Conservation (phyloP, 805 yeast species). For the Yamadazyma ubonensis region DNA sequence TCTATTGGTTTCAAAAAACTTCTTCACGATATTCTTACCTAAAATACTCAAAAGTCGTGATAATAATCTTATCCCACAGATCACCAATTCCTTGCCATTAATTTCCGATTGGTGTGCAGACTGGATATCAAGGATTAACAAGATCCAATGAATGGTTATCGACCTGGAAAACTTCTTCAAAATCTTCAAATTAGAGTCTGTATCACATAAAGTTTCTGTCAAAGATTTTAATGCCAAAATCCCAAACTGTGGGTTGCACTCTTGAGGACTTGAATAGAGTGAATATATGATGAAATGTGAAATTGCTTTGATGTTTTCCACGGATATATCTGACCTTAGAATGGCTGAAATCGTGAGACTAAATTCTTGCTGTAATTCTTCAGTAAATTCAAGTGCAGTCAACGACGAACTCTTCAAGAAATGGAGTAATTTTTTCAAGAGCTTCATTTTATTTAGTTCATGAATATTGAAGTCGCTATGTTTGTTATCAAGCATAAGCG, state of each 20-base stretch:
- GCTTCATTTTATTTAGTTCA: slow-evolving; percentile 53
- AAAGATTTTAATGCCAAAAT: slow-evolving; percentile 25
- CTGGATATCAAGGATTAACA: slow-evolving; percentile 49
- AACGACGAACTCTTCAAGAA: slow-evolving; percentile 41
- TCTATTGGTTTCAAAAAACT: slow-evolving; percentile 47
- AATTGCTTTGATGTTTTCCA: slow-evolving; percentile 54
- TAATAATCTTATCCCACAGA: slow-evolving; percentile 45
- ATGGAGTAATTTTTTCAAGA: slow-evolving; percentile 48
- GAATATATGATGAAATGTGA: slow-evolving; percentile 47
- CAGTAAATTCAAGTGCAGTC: slow-evolving; percentile 1
- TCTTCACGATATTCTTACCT: slow-evolving; percentile 46
- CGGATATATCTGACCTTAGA: slow-evolving; percentile 44
- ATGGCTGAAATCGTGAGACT: slow-evolving; percentile 22
- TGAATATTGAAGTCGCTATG: slow-evolving; percentile 49
- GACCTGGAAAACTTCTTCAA: slow-evolving; percentile 49
- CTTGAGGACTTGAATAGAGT: slow-evolving; percentile 40
- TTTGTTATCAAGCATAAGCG: slow-evolving; percentile 53
- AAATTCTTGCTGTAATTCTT: slow-evolving; percentile 18
- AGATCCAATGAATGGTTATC: slow-evolving; percentile 63
- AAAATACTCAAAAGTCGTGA: slow-evolving; percentile 47
- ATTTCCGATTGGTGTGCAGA: slow-evolving; percentile 3
- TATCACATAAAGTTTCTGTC: slow-evolving; percentile 43
- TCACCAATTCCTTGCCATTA: slow-evolving; percentile 29
- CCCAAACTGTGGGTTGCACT: slow-evolving; percentile 38
- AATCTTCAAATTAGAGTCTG: slow-evolving; percentile 35